Percentiles rank a stretch among this genome's conserved stretches.
These are phyloP conservation scores for Spinacia oleracea DNA, from an alignment of 179 eudicot species.

Conservation along the genomic window DNA sequence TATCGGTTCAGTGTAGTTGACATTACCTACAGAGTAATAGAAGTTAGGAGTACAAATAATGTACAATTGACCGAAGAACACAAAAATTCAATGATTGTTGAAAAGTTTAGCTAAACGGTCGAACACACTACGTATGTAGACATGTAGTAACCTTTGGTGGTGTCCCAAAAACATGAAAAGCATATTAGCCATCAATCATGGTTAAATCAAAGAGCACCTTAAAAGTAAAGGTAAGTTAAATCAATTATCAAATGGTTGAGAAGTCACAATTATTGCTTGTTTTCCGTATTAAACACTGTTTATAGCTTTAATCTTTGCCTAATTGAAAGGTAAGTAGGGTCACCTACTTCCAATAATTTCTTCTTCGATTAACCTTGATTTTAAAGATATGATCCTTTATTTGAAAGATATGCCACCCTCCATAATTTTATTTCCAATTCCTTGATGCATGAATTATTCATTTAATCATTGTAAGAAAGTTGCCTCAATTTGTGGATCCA, in stretches of 20 bases:
- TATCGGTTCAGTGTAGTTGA: neutral
- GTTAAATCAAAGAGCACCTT: neutral
- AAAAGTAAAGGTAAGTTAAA: neutral
- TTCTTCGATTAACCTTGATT: neutral
- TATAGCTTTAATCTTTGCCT: neutral
- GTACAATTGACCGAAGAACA: neutral
- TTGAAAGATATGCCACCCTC: constrained; percentile 14
- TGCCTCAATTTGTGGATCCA: constrained; percentile 15
- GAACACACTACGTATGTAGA: too few relatives aligned
- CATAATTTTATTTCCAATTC: constrained; percentile 16
- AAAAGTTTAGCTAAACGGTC: constrained; percentile 21
- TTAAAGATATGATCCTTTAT: neutral
- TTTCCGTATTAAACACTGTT: neutral
- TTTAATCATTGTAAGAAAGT: constrained; percentile 24
- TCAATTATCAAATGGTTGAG: neutral
- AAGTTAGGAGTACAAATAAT: too few relatives aligned
- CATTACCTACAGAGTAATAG: neutral
- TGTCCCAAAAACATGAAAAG: constrained; percentile 1
- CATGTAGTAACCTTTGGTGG: neutral
- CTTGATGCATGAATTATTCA: neutral
- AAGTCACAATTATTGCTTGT: neutral
- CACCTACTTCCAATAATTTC: neutral
- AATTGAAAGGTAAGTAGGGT: neutral
- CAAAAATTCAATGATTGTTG: too few relatives aligned
- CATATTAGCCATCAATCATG: constrained; percentile 3